Conservation (phyloP, 352 stramenopile species). For the Pythium rhizo-oryzae region DNA sequence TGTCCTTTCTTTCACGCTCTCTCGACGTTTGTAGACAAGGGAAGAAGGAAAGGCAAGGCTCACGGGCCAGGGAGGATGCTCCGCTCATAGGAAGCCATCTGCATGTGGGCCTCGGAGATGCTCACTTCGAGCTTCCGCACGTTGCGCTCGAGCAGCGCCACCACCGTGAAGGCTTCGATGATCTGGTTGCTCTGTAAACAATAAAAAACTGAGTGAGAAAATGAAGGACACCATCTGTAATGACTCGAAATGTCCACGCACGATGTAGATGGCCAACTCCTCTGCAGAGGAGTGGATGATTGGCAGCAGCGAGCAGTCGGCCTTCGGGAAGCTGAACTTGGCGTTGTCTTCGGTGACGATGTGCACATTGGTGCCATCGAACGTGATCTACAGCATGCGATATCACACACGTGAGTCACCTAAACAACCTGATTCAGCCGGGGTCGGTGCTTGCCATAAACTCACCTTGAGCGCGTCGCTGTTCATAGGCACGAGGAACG, state of each 20-base stretch:
- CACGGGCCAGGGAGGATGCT: slow-evolving; percentile 44
- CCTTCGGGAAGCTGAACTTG: slow-evolving; percentile 94
- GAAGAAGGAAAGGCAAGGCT: background rate
- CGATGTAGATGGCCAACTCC: slow-evolving; percentile 96
- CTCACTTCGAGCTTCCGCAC: slow-evolving; percentile 93
- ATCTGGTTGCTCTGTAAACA: slow-evolving; percentile 79
- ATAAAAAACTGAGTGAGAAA: background rate
- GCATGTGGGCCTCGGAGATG: slow-evolving; percentile 92
- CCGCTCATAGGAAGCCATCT: slow-evolving; percentile 87
- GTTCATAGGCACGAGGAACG: slow-evolving; percentile 96
- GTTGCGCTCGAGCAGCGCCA: slow-evolving; percentile 73
- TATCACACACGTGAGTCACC: background rate
- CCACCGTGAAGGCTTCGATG: slow-evolving; percentile 82
- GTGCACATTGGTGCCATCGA: slow-evolving; percentile 83
- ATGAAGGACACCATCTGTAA: background rate
- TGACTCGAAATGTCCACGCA: slow-evolving; percentile 37
- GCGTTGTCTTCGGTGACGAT: slow-evolving; percentile 95
- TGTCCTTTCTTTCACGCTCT: background rate
- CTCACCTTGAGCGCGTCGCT: slow-evolving; percentile 91
- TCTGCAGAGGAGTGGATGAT: slow-evolving; percentile 98
- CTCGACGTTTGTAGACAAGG: background rate
- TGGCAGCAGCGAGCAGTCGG: slow-evolving; percentile 95
- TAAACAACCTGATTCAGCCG: no score
- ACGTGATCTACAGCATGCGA: slow-evolving; percentile 65
- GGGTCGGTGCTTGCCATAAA: no score